These are phyloP conservation scores for Diddensiella transvaalensis DNA, from an alignment of 805 yeast species.

Conservation along the genomic window DNA sequence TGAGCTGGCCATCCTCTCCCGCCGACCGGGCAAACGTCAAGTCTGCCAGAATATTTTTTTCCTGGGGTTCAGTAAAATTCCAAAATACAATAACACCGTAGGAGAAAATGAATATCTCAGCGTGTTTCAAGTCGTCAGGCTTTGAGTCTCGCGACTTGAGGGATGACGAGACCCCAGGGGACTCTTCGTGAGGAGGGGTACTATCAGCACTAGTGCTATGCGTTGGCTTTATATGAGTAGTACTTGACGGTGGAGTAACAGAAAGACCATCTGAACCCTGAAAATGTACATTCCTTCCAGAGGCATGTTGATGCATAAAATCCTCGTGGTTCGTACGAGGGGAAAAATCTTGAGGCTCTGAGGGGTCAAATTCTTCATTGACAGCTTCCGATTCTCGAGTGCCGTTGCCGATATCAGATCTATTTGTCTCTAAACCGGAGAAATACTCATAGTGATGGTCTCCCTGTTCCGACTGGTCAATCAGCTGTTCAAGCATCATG, in stretches of 20 bases:
- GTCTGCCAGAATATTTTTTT: conserved; percentile 90
- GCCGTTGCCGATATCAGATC: conserved; percentile 41
- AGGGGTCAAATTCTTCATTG: conserved; percentile 68
- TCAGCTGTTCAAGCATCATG: conserved; percentile 65
- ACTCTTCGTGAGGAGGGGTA: not conserved
- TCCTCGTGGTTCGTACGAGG: conserved; percentile 20
- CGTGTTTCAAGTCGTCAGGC: conserved; percentile 44
- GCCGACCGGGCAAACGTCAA: conserved; percentile 57
- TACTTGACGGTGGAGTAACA: not conserved
- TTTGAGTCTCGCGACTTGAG: conserved; percentile 4
- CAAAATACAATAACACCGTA: conserved; percentile 98
- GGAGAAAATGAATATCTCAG: conserved; percentile 83
- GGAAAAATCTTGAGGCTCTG: conserved; percentile 88
- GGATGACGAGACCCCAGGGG: not conserved
- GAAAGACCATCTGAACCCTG: not conserved
- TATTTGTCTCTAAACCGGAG: conserved; percentile 59
- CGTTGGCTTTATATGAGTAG: not conserved
- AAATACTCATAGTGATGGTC: conserved; percentile 92
- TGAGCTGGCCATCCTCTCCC: conserved; percentile 19
- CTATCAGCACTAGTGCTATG: not conserved
- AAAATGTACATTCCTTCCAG: not conserved
- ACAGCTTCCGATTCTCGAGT: conserved; percentile 33
- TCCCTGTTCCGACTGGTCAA: conserved; percentile 76
- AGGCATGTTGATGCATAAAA: not conserved
- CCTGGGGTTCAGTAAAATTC: conserved; percentile 92